Evolutionary conservation across 768 basidiomycete species (phyloP).

Genomic region (Rubroboletus pulcherrimus): DNA sequence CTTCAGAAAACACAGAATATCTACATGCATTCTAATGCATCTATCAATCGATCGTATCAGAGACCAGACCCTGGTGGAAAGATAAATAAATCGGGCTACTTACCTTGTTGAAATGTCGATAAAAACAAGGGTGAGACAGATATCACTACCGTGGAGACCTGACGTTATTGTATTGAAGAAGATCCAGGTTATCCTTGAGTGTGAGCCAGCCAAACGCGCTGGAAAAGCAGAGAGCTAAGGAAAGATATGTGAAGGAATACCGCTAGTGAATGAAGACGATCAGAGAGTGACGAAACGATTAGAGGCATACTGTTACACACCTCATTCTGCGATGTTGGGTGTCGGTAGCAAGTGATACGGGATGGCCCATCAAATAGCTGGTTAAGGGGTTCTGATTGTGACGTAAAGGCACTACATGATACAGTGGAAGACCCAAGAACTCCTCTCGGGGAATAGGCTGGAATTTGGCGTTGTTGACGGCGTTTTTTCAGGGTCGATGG

Average conservation of each 20-base stretch:
- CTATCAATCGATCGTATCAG: constrained; percentile 14
- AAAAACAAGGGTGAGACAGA: neutral
- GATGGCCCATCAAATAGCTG: constrained; percentile 49
- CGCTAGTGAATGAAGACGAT: constrained; percentile 1
- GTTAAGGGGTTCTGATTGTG: constrained; percentile 32
- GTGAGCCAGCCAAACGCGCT: constrained; percentile 24
- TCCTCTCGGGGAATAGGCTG: neutral
- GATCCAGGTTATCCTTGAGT: constrained; percentile 7
- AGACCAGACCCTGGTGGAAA: neutral
- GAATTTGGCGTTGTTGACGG: constrained; percentile 11
- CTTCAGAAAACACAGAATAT: neutral
- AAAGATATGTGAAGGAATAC: constrained; percentile 4
- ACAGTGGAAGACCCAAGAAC: constrained; percentile 1
- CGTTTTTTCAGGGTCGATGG: constrained; percentile 7
- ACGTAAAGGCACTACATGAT: constrained; percentile 10
- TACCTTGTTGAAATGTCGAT: neutral
- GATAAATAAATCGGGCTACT: neutral
- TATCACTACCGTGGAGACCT: neutral
- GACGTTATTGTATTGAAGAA: neutral
- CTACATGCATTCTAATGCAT: neutral
- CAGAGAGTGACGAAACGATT: neutral
- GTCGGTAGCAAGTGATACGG: constrained; percentile 22
- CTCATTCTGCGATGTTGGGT: constrained; percentile 7
- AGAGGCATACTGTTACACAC: constrained; percentile 11
- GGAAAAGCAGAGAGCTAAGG: constrained; percentile 18